Conservation (phyloP, 129 eudicot species). For the Apium graveolens region DNA sequence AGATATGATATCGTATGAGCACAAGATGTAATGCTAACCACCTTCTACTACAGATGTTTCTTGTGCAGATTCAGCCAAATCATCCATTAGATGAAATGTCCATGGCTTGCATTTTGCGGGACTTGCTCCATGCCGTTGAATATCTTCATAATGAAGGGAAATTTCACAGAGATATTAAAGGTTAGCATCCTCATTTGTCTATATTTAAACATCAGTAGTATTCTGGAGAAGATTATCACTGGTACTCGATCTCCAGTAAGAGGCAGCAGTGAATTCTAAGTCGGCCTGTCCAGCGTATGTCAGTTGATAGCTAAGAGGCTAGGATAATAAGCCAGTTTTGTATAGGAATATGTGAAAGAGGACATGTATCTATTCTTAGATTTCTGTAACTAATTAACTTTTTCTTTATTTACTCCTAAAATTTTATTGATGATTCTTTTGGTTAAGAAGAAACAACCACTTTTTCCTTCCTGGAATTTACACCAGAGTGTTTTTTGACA, state of each 20-base stretch:
- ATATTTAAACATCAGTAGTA: not conserved
- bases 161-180: constrained; percentile 95
- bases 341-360: constrained; percentile 6
- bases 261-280: not conserved
- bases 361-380: not conserved
- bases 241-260: not conserved
- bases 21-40: not conserved
- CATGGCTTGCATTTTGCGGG: constrained; percentile 83
- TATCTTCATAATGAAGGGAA: constrained; percentile 94
- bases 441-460: not conserved
- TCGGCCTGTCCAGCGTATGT: not conserved
- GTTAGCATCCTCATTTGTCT: constrained; percentile 19
- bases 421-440: not conserved
- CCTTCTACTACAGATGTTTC: constrained; percentile 11
- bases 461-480: not conserved
- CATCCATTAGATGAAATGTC: constrained; percentile 88
- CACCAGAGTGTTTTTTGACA: constrained; percentile 9
- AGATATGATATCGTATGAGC: not conserved
- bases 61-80: constrained; percentile 77
- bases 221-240: not conserved
- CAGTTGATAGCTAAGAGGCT: not conserved
- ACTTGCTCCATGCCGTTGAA: constrained; percentile 83
- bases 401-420: not conserved
- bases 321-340: not conserved
- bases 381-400: not conserved